Conservation (phyloP, 345 rosid genomes). For the Salix dunnii region DNA sequence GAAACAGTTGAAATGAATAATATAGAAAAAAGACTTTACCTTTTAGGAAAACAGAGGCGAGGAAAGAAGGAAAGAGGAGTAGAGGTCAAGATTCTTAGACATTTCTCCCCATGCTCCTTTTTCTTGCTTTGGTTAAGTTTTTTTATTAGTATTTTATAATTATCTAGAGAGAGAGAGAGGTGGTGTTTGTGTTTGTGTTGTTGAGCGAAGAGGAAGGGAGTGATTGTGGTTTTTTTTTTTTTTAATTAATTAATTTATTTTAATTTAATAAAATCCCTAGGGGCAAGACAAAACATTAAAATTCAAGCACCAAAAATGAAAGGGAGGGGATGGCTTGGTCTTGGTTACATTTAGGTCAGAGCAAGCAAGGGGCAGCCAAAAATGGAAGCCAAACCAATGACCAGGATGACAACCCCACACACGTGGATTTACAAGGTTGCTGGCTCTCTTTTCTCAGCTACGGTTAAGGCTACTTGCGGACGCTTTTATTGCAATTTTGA, state of each 20-base stretch:
- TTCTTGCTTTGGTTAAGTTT: not conserved
- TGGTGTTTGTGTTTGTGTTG: not conserved
- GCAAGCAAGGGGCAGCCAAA: not conserved
- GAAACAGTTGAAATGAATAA: not conserved
- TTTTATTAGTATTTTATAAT: not conserved
- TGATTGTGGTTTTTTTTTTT: not conserved
- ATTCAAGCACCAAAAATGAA: not conserved
- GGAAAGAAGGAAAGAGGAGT: conserved; percentile 9
- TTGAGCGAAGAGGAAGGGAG: not conserved
- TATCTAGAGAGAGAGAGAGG: not conserved
- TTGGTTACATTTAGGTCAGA: not conserved
- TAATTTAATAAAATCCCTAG: not conserved
- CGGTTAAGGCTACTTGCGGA: not conserved
- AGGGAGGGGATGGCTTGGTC: not conserved
- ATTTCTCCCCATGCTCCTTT: conserved; percentile 6
- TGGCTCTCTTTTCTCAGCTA: not conserved
- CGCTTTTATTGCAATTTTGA: not conserved
- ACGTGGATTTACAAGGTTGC: not conserved
- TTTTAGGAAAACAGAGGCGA: conserved; percentile 21
- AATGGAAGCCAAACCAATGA: not conserved
- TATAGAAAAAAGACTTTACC: conserved; percentile 13
- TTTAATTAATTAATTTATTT: not conserved
- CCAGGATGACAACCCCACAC: too few species aligned
- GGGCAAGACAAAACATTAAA: not conserved
- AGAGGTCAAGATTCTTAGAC: conserved; percentile 12